A percentile compares a stretch with the other conserved stretches of the same genome.
Evolutionary conservation across 108 stramenopile species (phyloP).

Genomic region (Stephanodiscus minutulus): DNA sequence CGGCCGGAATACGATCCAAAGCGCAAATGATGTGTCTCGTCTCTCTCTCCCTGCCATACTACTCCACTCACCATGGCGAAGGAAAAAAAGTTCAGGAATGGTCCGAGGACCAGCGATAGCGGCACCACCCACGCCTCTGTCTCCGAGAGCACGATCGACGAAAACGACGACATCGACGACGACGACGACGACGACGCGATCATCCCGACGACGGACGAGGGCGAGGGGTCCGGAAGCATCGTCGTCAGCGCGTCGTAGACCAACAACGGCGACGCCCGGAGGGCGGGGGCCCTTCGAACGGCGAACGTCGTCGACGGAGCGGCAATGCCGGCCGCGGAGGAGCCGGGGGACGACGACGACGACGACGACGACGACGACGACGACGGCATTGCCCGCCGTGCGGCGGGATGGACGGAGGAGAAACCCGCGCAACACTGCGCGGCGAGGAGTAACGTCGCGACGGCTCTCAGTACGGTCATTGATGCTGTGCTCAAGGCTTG

Average conservation of each 20-base stretch:
- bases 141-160: constrained; percentile 68
- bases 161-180: not conserved
- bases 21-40: too few relatives aligned
- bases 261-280: not conserved
- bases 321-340: too few relatives aligned
- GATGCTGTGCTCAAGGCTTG: not conserved
- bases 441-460: not conserved
- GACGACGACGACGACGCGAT: not conserved
- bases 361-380: not conserved
- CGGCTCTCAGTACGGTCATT: not conserved
- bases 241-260: not conserved
- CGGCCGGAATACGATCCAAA: too few relatives aligned
- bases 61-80: constrained; percentile 72
- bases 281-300: not conserved
- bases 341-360: not conserved
- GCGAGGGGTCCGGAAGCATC: not conserved
- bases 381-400: not conserved
- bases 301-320: too few relatives aligned
- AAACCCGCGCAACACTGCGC: not conserved
- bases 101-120: constrained; percentile 64
- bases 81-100: constrained; percentile 79
- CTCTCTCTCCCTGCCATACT: too few relatives aligned
- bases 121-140: constrained; percentile 89
- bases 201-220: not conserved
- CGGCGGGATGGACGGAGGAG: not conserved